phyloP scores from a whole-genome alignment of 202 grass and related monocot species.

The Digitaria exilis region DNA sequence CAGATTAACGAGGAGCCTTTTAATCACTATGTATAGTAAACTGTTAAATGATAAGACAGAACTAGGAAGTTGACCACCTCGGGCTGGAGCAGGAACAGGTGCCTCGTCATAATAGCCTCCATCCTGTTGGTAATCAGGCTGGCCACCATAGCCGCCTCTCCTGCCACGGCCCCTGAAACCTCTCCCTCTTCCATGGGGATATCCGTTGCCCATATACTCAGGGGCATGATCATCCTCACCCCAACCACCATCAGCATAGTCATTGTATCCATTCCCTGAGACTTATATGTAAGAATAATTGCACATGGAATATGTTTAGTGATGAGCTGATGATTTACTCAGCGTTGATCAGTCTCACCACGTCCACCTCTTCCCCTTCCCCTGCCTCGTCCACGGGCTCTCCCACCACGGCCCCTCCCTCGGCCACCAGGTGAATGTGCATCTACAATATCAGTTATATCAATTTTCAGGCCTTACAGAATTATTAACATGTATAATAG shows the following conservation, averaged over 20 bases:
- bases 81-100: slow-evolving; percentile 43
- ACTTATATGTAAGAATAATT: slow-evolving; percentile 31
- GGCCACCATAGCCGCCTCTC: slow-evolving; percentile 62
- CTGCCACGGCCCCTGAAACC: slow-evolving; percentile 75
- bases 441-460: slow-evolving; percentile 51
- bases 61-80: slow-evolving; percentile 53
- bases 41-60: background rate
- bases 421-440: slow-evolving; percentile 55
- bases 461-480: background rate
- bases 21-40: background rate
- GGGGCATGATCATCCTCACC: slow-evolving; percentile 68
- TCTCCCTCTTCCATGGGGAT: slow-evolving; percentile 67
- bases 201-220: slow-evolving; percentile 62
- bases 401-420: slow-evolving; percentile 73
- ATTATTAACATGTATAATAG: background rate
- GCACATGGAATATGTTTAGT: background rate
- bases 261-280: slow-evolving; percentile 70
- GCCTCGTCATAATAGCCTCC: slow-evolving; percentile 69
- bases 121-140: slow-evolving; percentile 80
- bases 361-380: slow-evolving; percentile 55
- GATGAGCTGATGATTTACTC: background rate
- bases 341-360: slow-evolving; percentile 44
- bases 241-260: slow-evolving; percentile 70
- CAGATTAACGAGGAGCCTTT: background rate
- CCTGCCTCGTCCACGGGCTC: slow-evolving; percentile 50